Evolutionary conservation across 176 grass and related monocot species (phyloP), one percentile per base, ranked within the genome.

Genomic region (Juncus effusus): DNA sequence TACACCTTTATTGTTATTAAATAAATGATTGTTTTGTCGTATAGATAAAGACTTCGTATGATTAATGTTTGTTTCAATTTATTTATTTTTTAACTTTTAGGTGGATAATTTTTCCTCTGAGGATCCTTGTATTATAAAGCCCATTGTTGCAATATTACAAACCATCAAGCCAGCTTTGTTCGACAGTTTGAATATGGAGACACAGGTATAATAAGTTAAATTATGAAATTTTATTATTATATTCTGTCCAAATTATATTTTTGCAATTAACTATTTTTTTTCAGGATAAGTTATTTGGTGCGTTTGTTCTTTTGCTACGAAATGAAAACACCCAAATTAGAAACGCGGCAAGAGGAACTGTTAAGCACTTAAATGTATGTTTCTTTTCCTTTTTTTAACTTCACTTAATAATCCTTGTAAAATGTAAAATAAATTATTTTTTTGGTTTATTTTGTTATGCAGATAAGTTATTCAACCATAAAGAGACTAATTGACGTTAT

Each of bases 341-440:
- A 82, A 86, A 92, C 86, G 88, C 77, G 5, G 74, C 87, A 65
- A 81, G 80, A 71, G 88, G 88, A 74, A 73, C 77, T 72, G 36
- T 97, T 42, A 77, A 91, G 42, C 53, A 63, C 64, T 65, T 89
- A 61, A 84, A 92, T 92, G 93, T 97, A 64, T 61, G 74, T 81
- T 19, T 80, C 42, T 16, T 6, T 56, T 73, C 51, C 38, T 69
- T 16, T 36, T 54, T 37, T 73, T 55, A 47, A 47, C 9, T 47
- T 6, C 44, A 47, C 44, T 47, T 47, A 47, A 28, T 69, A 51
- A 56, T 51, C 11, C 67, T 15, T 41, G 19, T 28, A 28, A 28
- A 28, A 28, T 1, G 19, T 28, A 28, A 28, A 28, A 28, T 28
- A 28, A 28, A 28, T 51, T n/a, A 58, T 56, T 36, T 28, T 8